A percentile compares a stretch with the other conserved stretches of the same genome.
Evolutionary conservation across 2,329 filamentous ascomycete species (phyloP).

Genomic region (Claviceps sorghi): DNA sequence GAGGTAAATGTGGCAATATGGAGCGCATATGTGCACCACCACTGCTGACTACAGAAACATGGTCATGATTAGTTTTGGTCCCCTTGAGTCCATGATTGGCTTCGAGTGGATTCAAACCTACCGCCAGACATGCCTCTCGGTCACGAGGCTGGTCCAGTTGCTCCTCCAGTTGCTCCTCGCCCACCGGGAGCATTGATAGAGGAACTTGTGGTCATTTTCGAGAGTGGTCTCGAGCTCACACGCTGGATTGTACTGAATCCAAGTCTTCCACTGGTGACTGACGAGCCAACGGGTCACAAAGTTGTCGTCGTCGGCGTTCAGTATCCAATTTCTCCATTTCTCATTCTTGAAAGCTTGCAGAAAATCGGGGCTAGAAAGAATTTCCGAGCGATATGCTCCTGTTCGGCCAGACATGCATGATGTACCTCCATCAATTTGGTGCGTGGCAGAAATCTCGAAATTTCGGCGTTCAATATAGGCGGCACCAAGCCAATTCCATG

Average conservation of each 20-base stretch:
- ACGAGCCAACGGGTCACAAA: slow-evolving; percentile 96
- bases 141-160: slow-evolving; percentile 80
- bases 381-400: slow-evolving; percentile 79
- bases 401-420: slow-evolving; percentile 93
- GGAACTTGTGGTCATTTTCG: slow-evolving; percentile 74
- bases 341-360: slow-evolving; percentile 83
- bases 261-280: slow-evolving; percentile 81
- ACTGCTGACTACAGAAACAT: slow-evolving; percentile 52
- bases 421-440: slow-evolving; percentile 88
- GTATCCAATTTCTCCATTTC: slow-evolving; percentile 72
- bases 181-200: slow-evolving; percentile 90
- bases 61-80: neutral
- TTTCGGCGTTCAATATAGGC: slow-evolving; percentile 88
- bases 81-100: neutral
- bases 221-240: slow-evolving; percentile 88
- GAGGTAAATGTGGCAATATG: slow-evolving; percentile 88
- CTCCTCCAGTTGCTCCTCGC: slow-evolving; percentile 96
- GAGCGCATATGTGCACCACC: slow-evolving; percentile 86
- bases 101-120: slow-evolving; percentile 37
- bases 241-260: slow-evolving; percentile 84
- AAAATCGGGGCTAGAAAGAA: slow-evolving; percentile 74
- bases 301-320: slow-evolving; percentile 96
- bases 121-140: slow-evolving; percentile 74
- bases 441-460: slow-evolving; percentile 92
- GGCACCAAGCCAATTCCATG: slow-evolving; percentile 83